Evolutionary conservation across 1,284 basidiomycete genomes (phyloP), one percentile per base, ranked within the genome.

Genomic region (Trametes versicolor): DNA sequence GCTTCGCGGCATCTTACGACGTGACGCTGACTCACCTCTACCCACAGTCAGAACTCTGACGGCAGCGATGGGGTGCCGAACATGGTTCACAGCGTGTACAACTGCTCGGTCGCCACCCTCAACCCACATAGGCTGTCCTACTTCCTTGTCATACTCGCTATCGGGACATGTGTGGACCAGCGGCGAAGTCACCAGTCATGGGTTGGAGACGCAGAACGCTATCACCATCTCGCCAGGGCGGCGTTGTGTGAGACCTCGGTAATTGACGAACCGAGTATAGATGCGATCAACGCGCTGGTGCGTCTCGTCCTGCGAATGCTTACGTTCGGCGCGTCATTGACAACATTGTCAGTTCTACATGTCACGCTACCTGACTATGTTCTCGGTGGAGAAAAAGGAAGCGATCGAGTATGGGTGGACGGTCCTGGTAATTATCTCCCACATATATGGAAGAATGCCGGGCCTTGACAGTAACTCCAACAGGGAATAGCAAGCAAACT

Each of bases 291-390:
- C 73, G 76, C 85, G 5, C 75, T 92, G 62, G 87, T 90, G 73
- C 73, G 90, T 70, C 76, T 34, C 10, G 25, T 50, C 50, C 27
- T 34, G 19, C 13, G 25, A 41, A 12, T 43, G 41, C 9, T 52
- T 53, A 34, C 13, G 32, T 34, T 7, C 29, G 32, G n/a, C n/a
- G n/a, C n/a, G 37, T 19, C 54, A 51, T 54, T 65, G 52, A 67
- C 23, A 19, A n/a, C 15, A n/a, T 36, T 63, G 64, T 60, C 70
- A 90, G 86, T 89, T 90, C 72, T 89, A 88, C 74, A 90, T 90
- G 87, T 83, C 88, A 49, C 89, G 87, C 85, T 90, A 88, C 72
- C 84, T 90, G 58, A 80, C 89, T 29, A 85, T 89, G 68, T 90
- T 89, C 69, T 89, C 88, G 8, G 87, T 88, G 71, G 86, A 89